A percentile compares a stretch with the other conserved stretches of the same genome.
Conservation (phyloP, 1,284 basidiomycete genomes). For the Stereum hirsutum region DNA sequence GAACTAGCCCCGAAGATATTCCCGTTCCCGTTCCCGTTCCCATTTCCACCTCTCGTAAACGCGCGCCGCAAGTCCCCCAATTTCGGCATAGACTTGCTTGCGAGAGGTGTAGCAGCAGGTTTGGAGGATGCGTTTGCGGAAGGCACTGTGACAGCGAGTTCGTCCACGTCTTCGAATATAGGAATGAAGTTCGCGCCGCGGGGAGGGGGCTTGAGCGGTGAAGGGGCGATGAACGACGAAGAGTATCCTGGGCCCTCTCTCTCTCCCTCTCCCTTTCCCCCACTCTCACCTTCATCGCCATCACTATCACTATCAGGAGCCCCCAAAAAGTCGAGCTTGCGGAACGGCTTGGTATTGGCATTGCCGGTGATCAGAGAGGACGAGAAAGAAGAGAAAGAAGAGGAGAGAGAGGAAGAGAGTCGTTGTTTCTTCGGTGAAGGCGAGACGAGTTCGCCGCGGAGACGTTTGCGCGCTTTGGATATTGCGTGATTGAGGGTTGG, state of each 20-base stretch:
- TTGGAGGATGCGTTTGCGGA: conserved; percentile 10
- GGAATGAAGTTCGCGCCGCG: conserved; percentile 52
- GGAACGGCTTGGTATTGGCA: no score
- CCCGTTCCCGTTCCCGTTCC: no score
- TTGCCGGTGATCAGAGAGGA: no score
- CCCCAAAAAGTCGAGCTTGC: conserved; percentile 12
- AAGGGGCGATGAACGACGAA: conserved; percentile 52
- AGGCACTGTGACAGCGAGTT: conserved; percentile 17
- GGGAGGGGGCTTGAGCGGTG: conserved; percentile 53
- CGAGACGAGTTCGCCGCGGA: conserved; percentile 72
- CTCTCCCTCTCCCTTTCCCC: conserved; percentile 28
- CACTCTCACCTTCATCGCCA: conserved; percentile 26
- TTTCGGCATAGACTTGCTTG: no score
- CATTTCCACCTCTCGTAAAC: no score
- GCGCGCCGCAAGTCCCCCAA: no score
- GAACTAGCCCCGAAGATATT: conserved; percentile 14
- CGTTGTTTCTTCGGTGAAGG: conserved; percentile 65
- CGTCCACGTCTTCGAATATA: conserved; percentile 42
- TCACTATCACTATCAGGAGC: conserved; percentile 16
- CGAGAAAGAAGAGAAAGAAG: no score
- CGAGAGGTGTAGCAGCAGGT: conserved; percentile 7
- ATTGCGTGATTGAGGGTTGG: conserved; percentile 32
- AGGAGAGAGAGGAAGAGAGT: conserved; percentile 21
- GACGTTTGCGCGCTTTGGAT: conserved; percentile 63
- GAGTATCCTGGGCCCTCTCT: conserved; percentile 18